These are phyloP conservation scores for Paramecium pentaurelia DNA, from an alignment of 73 alveolate species.

Conservation along the genomic window DNA sequence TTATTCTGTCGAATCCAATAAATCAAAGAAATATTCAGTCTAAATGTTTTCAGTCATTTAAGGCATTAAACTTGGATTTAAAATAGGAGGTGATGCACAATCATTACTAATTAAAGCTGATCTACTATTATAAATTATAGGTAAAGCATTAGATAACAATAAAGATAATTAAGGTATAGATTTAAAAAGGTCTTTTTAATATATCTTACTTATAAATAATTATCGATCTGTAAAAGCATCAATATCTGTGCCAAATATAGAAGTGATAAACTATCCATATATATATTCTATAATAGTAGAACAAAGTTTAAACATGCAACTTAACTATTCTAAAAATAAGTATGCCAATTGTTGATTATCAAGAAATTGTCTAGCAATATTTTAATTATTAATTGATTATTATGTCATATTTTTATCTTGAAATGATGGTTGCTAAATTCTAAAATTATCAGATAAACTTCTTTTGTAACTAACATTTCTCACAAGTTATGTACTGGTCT, in stretches of 20 bases:
- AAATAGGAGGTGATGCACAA: not conserved
- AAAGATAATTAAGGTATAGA: not conserved
- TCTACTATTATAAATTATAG: not conserved
- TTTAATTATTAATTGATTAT: not conserved
- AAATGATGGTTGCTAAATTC: not conserved
- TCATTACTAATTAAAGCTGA: not conserved
- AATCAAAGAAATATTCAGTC: not conserved
- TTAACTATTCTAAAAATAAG: not conserved
- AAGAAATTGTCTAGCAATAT: not conserved
- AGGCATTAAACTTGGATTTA: not conserved
- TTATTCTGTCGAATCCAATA: not conserved
- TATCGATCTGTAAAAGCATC: not conserved
- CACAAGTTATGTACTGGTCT: not conserved
- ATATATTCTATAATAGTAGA: not conserved
- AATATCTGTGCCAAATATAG: not conserved
- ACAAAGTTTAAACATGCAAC: not conserved
- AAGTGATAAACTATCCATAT: not conserved
- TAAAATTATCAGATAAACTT: not conserved
- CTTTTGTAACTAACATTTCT: not conserved
- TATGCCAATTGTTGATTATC: not conserved
- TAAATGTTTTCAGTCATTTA: not conserved
- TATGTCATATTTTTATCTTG: not conserved
- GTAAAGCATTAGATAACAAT: not conserved
- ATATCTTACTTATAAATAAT: not conserved
- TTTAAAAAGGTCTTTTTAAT: not conserved